Percentiles rank a stretch among this genome's conserved stretches.
Conservation (phyloP, 2,329 filamentous ascomycete species). For the Parafenestella ontariensis region DNA sequence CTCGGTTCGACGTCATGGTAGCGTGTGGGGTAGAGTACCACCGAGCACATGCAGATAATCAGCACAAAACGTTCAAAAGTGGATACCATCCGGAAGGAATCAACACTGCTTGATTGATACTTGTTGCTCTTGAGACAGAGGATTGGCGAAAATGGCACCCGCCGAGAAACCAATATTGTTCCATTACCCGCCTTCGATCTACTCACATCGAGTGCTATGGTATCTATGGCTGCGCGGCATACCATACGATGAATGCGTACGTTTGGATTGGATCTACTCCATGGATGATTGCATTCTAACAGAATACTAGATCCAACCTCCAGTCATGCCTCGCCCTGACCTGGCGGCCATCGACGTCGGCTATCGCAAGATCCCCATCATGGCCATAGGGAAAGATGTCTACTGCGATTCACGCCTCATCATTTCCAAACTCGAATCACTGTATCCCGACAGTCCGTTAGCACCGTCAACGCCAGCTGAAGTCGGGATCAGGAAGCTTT, state of each 20-base stretch:
- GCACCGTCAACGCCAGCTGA: conserved; percentile 40
- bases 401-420: conserved; percentile 44
- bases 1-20: conserved; percentile 3
- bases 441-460: conserved; percentile 24
- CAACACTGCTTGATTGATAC: background rate
- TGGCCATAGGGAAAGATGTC: conserved; percentile 41
- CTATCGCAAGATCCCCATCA: conserved; percentile 48
- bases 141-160: conserved; percentile 22
- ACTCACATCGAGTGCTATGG: conserved; percentile 69
- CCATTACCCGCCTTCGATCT: conserved; percentile 71
- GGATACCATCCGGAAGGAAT: background rate
- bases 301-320: conserved; percentile 63
- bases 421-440: conserved; percentile 36
- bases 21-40: conserved; percentile 8
- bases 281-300: background rate
- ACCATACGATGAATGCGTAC: conserved; percentile 71
- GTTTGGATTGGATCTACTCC: conserved; percentile 38
- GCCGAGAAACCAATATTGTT: conserved; percentile 65
- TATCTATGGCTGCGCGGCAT: conserved; percentile 72
- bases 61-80: background rate
- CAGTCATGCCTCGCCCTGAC: conserved; percentile 40
- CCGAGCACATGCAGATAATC: background rate
- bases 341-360: conserved; percentile 41
- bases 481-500: conserved; percentile 60
- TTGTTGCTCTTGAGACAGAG: background rate